Conservation (phyloP, 176 grass and related monocot species). For the Areca catechu region DNA sequence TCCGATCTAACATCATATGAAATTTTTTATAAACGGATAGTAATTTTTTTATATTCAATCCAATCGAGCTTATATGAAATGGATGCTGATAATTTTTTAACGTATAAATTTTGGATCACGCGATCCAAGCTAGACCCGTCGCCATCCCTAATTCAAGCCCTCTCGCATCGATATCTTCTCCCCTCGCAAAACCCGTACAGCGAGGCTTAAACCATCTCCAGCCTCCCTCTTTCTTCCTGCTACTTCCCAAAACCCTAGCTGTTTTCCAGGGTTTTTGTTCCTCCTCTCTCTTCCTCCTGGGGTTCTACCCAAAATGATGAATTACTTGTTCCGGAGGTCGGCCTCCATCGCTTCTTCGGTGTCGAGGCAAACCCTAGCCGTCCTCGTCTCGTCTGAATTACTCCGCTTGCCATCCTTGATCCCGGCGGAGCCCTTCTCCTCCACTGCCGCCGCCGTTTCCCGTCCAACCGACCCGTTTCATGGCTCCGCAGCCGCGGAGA, state of each 20-base stretch:
- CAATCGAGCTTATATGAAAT: no score
- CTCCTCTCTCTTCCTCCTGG: conserved; percentile 2
- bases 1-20: no score
- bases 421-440: not conserved
- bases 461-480: not conserved
- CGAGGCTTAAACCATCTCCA: conserved; percentile 4
- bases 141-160: no score
- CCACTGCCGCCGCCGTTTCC: not conserved
- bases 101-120: no score
- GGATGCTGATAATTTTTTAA: no score
- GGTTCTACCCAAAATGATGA: conserved; percentile 26
- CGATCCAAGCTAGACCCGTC: no score
- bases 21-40: no score
- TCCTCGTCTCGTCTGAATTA: conserved; percentile 20
- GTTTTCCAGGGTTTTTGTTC: conserved; percentile 15
- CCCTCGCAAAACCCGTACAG: conserved; percentile 1
- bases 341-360: conserved; percentile 32
- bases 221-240: not conserved
- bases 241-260: conserved; percentile 20
- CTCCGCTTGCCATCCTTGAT: not conserved
- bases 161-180: no score
- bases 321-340: conserved; percentile 49
- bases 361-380: conserved; percentile 14
- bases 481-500: not conserved
- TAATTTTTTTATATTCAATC: no score